Conservation (phyloP, 306 rosid species). For the Cicer arietinum region DNA sequence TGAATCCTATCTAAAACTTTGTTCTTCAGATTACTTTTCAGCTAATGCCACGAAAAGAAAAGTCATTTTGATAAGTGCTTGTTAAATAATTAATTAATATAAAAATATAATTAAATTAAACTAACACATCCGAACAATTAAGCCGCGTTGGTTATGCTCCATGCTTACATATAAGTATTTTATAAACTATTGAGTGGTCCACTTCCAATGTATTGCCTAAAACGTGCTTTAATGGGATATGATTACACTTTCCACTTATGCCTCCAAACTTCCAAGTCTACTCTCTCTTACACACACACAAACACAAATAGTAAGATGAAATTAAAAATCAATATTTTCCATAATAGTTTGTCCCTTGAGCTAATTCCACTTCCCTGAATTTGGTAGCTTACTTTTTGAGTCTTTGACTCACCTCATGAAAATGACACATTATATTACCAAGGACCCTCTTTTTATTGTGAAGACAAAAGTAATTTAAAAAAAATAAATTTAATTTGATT, state of each 20-base stretch:
- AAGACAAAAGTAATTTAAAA: not conserved
- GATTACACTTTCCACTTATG: constrained; percentile 39
- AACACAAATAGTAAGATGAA: not conserved
- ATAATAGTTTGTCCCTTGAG: not conserved
- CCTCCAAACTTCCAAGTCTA: not conserved
- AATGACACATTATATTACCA: constrained; percentile 7
- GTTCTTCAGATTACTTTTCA: constrained; percentile 28
- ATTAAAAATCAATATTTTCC: not conserved
- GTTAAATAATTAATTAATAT: not conserved
- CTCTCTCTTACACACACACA: not conserved
- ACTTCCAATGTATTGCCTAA: constrained; percentile 30
- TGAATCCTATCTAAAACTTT: constrained; percentile 18
- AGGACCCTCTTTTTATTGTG: not conserved
- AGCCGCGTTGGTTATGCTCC: constrained; percentile 36
- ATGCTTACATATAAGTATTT: not conserved
- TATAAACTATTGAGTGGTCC: not conserved
- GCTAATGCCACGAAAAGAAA: constrained; percentile 29
- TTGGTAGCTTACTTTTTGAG: constrained; percentile 30
- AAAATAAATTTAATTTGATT: too few relatives aligned
- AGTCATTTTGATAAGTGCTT: constrained; percentile 25
- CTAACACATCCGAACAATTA: not conserved
- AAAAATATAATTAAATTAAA: constrained; percentile 7
- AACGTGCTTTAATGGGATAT: constrained; percentile 41
- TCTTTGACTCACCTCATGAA: constrained; percentile 25
- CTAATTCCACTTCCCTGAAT: constrained; percentile 40